Conservation (phyloP, 2,329 filamentous ascomycete species). For the Pestalotiopsis sp. region DNA sequence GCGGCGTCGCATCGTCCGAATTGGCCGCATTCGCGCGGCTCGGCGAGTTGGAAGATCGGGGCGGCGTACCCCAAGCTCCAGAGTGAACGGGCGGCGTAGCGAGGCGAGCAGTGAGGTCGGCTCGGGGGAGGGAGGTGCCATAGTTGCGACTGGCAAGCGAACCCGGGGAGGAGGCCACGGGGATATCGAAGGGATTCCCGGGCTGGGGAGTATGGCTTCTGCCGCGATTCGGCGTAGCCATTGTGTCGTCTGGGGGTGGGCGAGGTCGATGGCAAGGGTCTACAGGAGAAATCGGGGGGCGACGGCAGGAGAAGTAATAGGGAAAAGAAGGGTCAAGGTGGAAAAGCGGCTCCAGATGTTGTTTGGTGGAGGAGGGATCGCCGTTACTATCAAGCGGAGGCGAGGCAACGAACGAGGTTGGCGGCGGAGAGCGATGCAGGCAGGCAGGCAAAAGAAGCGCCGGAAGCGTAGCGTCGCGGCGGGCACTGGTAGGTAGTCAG, state of each 20-base stretch:
- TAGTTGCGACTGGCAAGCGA: conserved; percentile 48
- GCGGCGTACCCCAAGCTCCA: conserved; percentile 44
- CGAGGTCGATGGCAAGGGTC: not conserved
- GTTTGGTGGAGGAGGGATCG: conserved; percentile 13
- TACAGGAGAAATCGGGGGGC: not conserved
- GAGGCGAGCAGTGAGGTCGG: conserved; percentile 62
- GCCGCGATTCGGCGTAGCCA: conserved; percentile 39
- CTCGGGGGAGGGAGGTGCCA: conserved; percentile 58
- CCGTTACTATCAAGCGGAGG: not conserved
- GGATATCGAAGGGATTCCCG: conserved; percentile 37
- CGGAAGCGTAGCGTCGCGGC: not conserved
- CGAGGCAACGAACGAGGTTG: not conserved
- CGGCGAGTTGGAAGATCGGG: conserved; percentile 51
- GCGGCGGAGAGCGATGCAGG: not conserved
- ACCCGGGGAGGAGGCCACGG: conserved; percentile 50
- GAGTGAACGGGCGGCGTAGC: conserved; percentile 59
- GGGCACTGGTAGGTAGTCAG: not conserved
- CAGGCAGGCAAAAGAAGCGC: conserved; percentile 1
- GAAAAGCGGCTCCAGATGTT: not conserved
- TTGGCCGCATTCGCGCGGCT: conserved; percentile 42
- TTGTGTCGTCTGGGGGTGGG: conserved; percentile 19
- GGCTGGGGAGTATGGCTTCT: conserved; percentile 37
- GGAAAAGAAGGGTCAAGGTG: not conserved
- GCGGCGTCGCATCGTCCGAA: conserved; percentile 58
- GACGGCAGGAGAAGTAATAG: not conserved